phyloP scores from a whole-genome alignment of 495 filamentous ascomycete species.

The Talaromyces borbonicus region DNA sequence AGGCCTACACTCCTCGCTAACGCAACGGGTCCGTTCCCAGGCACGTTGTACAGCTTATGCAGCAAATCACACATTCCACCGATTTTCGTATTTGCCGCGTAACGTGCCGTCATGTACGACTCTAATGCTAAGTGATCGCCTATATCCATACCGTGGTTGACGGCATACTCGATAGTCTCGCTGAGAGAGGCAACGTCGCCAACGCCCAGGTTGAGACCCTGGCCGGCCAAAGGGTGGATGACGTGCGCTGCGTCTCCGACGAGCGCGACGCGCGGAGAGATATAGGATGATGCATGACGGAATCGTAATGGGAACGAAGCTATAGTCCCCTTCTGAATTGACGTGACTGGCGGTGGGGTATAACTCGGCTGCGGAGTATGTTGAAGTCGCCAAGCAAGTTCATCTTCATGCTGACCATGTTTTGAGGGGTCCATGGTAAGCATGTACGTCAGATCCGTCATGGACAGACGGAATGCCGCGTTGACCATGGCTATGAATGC shows the following conservation, averaged over 20 bases:
- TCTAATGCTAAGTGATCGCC: constrained; percentile 66
- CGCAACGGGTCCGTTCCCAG: constrained; percentile 62
- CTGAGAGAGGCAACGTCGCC: constrained; percentile 73
- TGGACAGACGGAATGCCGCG: constrained; percentile 76
- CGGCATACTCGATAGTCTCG: constrained; percentile 62
- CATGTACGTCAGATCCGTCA: constrained; percentile 74
- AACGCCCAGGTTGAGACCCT: constrained; percentile 89
- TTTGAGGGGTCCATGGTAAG: constrained; percentile 43
- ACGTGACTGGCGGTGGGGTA: constrained; percentile 49
- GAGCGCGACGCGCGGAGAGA: constrained; percentile 75
- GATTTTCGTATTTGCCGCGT: constrained; percentile 72
- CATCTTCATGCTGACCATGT: constrained; percentile 47
- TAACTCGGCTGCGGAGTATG: constrained; percentile 46
- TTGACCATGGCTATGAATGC: constrained; percentile 87
- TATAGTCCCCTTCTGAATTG: constrained; percentile 68
- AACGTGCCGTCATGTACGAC: constrained; percentile 67
- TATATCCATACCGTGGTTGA: constrained; percentile 76
- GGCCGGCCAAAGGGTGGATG: constrained; percentile 87
- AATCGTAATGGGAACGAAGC: constrained; percentile 86
- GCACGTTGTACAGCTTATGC: constrained; percentile 78
- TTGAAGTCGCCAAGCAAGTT: constrained; percentile 71
- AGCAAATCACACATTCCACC: constrained; percentile 87
- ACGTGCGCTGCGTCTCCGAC: constrained; percentile 93
- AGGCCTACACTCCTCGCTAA: constrained; percentile 69
- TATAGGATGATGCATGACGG: constrained; percentile 86